Base-by-base conservation (phyloP, 75 land plant genomes). In the Selaginella tamariscina region DNA sequence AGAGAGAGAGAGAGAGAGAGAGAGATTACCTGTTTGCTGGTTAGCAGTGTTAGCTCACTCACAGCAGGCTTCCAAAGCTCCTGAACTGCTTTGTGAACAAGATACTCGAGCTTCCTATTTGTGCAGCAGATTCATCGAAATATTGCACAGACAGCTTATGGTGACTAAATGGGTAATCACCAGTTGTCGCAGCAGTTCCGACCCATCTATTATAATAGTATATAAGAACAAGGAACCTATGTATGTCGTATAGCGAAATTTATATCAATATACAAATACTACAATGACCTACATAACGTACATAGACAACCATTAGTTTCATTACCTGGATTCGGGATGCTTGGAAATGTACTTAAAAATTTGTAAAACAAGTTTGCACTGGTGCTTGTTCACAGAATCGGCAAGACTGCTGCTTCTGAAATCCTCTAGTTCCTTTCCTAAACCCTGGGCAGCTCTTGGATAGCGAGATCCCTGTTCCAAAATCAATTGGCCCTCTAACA, bases 111-210 rank as follows among this genome's bases (percentile, higher is more conserved):
- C 65, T 94, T 94, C 71, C 98, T 75, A 68, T 94, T 69, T 94
- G 98, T 63, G 98, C 98, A 27, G 91, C 86, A 65, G 98, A 83
- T 72, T 82, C 78, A 54, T 94, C 98, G 69, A 76, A 90, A 77
- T 86, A 94, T 73, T 90, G 96, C 56, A 91, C 96, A 66, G 98
- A 91, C 55, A 94, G 83, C 75, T 89, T 90, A 74, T 94, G 98
- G 65, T 94, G 98, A 69, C 91, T 94, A 70, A 94, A 94, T 54
- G 98, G 98, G 70, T 94, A 94, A 70, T 94, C 96, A 60, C 98
- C 98, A 55, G 86, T 87, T 32, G 96, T 79, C 56, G 77, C 86
- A 77, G 82, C 77, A 65, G 79, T 76, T 55, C 91, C 96, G 65
- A 75, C 81, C 96, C 95, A 89, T 64, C 98, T 93, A 79, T 60